These are phyloP conservation scores for Spizellomyces sp. DNA, from an alignment of 192 early-diverging fungal species.

Conservation along the genomic window DNA sequence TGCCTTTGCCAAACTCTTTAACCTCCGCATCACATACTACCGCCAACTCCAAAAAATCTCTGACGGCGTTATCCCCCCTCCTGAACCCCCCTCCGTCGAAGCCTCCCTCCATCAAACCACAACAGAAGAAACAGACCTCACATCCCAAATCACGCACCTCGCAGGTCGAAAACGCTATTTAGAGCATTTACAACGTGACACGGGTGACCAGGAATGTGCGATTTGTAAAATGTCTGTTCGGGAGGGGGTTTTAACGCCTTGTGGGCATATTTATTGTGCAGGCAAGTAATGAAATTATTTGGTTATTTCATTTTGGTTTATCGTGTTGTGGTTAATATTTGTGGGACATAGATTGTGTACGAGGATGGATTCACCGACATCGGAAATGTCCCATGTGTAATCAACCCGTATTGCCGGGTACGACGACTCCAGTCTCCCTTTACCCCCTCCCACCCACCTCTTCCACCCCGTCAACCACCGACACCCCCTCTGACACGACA, in stretches of 20 bases:
- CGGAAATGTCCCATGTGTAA: conserved; percentile 50
- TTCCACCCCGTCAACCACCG: not conserved
- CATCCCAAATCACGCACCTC: conserved; percentile 5
- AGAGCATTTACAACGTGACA: not conserved
- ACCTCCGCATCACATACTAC: conserved; percentile 47
- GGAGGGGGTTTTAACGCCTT: conserved; percentile 42
- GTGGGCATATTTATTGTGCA: conserved; percentile 47
- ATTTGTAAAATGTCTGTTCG: conserved; percentile 31
- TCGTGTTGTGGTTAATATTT: not conserved
- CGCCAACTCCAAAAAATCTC: conserved; percentile 43
- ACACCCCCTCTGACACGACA: not conserved
- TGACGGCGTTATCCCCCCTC: conserved; percentile 35
- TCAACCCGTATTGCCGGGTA: conserved; percentile 1
- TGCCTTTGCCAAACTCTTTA: conserved; percentile 34
- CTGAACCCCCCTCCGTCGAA: conserved; percentile 27
- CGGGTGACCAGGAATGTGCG: conserved; percentile 25
- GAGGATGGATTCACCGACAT: conserved; percentile 39
- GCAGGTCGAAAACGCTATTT: conserved; percentile 21
- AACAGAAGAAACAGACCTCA: conserved; percentile 8
- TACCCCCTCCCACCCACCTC: too few relatives aligned
- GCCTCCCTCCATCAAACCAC: conserved; percentile 4
- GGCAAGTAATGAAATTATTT: conserved; percentile 4
- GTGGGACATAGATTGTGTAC: conserved; percentile 26
- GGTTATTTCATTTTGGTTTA: not conserved
- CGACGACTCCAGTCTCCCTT: conserved; percentile 11